A percentile compares a stretch with the other conserved stretches of the same genome.
These are phyloP conservation scores for Fusarium sp. DNA, from an alignment of 2,329 filamentous ascomycete genomes.

Conservation along the genomic window DNA sequence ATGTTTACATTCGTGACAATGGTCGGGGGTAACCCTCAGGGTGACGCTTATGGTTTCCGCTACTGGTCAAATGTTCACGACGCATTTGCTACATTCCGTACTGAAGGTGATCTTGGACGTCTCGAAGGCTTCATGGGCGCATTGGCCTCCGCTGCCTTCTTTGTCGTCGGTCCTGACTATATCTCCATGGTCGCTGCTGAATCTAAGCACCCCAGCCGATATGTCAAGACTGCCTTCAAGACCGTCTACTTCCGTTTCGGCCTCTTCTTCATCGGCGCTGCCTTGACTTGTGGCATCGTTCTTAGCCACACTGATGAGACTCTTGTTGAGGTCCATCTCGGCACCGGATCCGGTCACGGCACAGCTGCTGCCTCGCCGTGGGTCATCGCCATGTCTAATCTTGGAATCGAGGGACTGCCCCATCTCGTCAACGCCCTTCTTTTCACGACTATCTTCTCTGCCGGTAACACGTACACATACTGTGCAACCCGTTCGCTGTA, in stretches of 20 bases:
- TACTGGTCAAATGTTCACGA: slow-evolving; percentile 27
- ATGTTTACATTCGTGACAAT: slow-evolving; percentile 35
- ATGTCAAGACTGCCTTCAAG: slow-evolving; percentile 75
- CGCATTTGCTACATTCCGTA: slow-evolving; percentile 20
- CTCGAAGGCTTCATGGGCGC: slow-evolving; percentile 31
- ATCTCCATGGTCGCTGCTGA: slow-evolving; percentile 36
- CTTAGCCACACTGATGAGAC: slow-evolving; percentile 13
- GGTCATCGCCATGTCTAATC: slow-evolving; percentile 34
- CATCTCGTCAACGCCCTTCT: slow-evolving; percentile 61
- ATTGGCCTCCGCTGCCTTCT: slow-evolving; percentile 25
- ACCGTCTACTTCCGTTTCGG: slow-evolving; percentile 79
- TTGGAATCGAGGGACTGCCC: slow-evolving; percentile 54
- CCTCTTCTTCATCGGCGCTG: slow-evolving; percentile 72
- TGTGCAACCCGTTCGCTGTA: slow-evolving; percentile 62
- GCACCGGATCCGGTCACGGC: neutral
- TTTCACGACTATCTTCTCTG: slow-evolving; percentile 55
- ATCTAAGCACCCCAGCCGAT: slow-evolving; percentile 57
- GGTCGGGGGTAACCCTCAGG: slow-evolving; percentile 30
- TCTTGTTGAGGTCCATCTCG: slow-evolving; percentile 10
- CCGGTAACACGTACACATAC: slow-evolving; percentile 44
- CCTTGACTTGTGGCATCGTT: slow-evolving; percentile 23
- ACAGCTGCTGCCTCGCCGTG: slow-evolving; percentile 30
- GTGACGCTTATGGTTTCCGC: slow-evolving; percentile 31
- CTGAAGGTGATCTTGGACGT: slow-evolving; percentile 25
- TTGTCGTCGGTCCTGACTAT: slow-evolving; percentile 31